Evolutionary conservation across 495 filamentous ascomycete species (phyloP), one percentile per base, ranked within the genome.

Genomic region (Podospora didyma): DNA sequence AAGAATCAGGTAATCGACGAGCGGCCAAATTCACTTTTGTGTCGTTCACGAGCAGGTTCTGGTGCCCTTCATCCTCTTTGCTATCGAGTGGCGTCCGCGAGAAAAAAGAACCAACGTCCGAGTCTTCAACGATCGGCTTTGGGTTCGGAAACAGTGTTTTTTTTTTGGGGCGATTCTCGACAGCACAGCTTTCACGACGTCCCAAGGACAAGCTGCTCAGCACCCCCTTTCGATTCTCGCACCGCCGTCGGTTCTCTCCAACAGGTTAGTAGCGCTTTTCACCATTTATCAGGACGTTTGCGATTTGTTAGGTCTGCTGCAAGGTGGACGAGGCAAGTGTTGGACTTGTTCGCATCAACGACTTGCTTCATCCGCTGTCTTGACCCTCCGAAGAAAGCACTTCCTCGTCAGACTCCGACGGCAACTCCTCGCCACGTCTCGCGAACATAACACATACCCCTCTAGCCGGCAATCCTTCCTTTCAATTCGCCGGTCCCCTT

Each of bases 1-100:
- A 58, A 57, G 58, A 53, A 62, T 56, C 64, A 58, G 62, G 53
- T 58, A 58, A 62, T 59, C 58, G 65, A 70, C 68, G 61, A 62
- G 57, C 68, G 69, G 62, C 69, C 69, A 72, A 68, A 72, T 72
- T 72, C 66, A 63, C 45, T 72, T 72, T 72, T 72, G 69, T 56
- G 68, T 70, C 62, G 69, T 70, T 69, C 63, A 59, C 54, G 52
- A 56, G 52, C 53, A 66, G 62, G 65, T 72, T 69, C 62, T 54
- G 63, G 53, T 65, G 53, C 47, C 34, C 48, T 62, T 55, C 51
- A 54, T 62, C 56, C 60, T 63, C 62, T 50, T 59, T 63, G 54
- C 51, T 42, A 51, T 66, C 58, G 64, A 59, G 48, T 54, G 51
- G 54, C 52, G 44, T 49, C 50, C 37, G 35, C 4, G 4, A 31